phyloP scores from a whole-genome alignment of 768 basidiomycete species.

The Hygrocybe punicea region DNA sequence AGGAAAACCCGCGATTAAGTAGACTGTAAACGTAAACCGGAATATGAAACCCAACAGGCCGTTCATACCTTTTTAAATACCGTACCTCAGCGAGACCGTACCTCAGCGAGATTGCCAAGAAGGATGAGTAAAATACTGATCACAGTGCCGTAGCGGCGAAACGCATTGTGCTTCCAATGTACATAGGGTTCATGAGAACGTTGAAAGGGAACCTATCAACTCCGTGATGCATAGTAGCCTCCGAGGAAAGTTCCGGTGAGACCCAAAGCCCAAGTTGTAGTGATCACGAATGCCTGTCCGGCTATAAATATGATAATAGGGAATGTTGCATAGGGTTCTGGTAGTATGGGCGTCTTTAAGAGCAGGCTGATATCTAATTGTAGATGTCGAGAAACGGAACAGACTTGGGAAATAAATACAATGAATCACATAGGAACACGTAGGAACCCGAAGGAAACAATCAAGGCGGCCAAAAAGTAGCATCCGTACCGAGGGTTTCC shows the following conservation, averaged over 20 bases:
- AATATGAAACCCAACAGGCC: constrained; percentile 79
- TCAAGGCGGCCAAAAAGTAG: constrained; percentile 81
- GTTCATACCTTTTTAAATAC: constrained; percentile 86
- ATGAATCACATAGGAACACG: constrained; percentile 81
- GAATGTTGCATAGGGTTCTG: constrained; percentile 58
- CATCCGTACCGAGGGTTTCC: constrained; percentile 73
- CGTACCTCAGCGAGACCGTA: background rate
- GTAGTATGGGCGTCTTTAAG: constrained; percentile 77
- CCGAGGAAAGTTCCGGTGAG: constrained; percentile 91
- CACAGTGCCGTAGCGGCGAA: constrained; percentile 85
- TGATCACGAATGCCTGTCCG: constrained; percentile 84
- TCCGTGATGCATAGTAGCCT: constrained; percentile 83
- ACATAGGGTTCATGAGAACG: constrained; percentile 91
- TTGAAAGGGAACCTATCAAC: constrained; percentile 99
- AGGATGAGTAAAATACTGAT: constrained; percentile 41
- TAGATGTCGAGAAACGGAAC: constrained; percentile 2
- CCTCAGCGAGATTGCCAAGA: background rate
- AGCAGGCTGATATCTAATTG: constrained; percentile 66
- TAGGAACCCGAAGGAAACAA: constrained; percentile 81
- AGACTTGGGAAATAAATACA: constrained; percentile 44
- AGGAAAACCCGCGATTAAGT: constrained; percentile 57
- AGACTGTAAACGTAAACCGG: constrained; percentile 80
- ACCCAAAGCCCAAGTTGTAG: constrained; percentile 86
- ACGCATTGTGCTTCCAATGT: constrained; percentile 89
- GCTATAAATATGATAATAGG: constrained; percentile 58